Conservation (phyloP, 2,329 filamentous ascomycete genomes). For the Fonsecaea nubica region DNA sequence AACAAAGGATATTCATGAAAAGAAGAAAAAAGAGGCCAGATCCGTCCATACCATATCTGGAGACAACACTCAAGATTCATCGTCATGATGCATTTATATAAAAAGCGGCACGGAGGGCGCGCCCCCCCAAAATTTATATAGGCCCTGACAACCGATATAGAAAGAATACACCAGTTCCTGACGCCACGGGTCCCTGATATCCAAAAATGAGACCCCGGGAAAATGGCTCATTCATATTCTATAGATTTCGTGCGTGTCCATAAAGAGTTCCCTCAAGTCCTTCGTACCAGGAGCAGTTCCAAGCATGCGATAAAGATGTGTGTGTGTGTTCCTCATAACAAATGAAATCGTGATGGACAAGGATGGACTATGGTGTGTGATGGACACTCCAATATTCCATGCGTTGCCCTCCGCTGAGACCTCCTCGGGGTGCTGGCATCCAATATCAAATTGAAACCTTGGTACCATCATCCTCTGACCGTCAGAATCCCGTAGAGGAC, state of each 20-base stretch:
- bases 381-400: background rate
- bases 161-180: background rate
- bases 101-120: background rate
- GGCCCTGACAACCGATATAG: background rate
- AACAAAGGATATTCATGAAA: no score
- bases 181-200: background rate
- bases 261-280: background rate
- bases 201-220: background rate
- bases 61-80: background rate
- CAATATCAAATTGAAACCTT: background rate
- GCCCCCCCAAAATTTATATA: no score
- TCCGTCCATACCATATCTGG: no score
- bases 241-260: background rate
- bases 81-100: background rate
- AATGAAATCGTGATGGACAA: background rate
- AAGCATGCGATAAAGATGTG: background rate
- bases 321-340: background rate
- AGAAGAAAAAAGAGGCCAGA: background rate
- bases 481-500: slow-evolving; percentile 23
- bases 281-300: background rate
- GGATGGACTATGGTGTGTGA: background rate
- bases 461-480: background rate
- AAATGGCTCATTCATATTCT: background rate
- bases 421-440: background rate
- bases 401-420: background rate